Evolutionary conservation across 1,284 basidiomycete species (phyloP).

Genomic region (Anthracocystis walkeri): DNA sequence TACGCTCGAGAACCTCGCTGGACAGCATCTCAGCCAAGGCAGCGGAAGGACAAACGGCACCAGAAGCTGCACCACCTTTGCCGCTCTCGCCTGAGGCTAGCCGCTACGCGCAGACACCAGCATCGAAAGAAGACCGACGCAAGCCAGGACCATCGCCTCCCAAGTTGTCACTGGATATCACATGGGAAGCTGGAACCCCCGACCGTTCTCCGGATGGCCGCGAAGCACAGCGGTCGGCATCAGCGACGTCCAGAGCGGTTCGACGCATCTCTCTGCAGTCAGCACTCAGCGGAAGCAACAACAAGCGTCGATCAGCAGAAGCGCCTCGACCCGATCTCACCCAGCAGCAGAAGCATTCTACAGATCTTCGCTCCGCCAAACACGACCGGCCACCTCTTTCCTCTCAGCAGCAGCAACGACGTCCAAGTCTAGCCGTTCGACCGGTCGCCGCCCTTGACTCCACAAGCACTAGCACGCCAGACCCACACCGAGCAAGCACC

Average conservation of each 20-base stretch:
- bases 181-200: constrained; percentile 15
- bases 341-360: not conserved
- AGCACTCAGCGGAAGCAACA: not conserved
- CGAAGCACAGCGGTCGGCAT: constrained; percentile 2
- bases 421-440: constrained; percentile 6
- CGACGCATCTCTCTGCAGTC: constrained; percentile 26
- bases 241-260: constrained; percentile 5
- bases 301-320: constrained; percentile 19
- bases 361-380: not conserved
- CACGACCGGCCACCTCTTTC: not conserved
- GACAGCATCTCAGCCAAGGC: constrained; percentile 18
- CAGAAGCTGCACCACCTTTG: constrained; percentile 20
- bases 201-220: not conserved
- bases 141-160: constrained; percentile 11
- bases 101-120: not conserved
- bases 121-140: constrained; percentile 1
- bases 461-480: not conserved
- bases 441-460: not conserved
- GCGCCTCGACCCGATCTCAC: not conserved
- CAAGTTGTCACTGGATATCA: constrained; percentile 23
- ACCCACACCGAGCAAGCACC: constrained; percentile 18
- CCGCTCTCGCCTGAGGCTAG: constrained; percentile 7
- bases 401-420: not conserved
- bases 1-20: constrained; percentile 39
- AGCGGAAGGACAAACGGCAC: not conserved